Evolutionary conservation across 2,329 filamentous ascomycete genomes (phyloP).

Genomic region (Botrytis pseudocinerea): DNA sequence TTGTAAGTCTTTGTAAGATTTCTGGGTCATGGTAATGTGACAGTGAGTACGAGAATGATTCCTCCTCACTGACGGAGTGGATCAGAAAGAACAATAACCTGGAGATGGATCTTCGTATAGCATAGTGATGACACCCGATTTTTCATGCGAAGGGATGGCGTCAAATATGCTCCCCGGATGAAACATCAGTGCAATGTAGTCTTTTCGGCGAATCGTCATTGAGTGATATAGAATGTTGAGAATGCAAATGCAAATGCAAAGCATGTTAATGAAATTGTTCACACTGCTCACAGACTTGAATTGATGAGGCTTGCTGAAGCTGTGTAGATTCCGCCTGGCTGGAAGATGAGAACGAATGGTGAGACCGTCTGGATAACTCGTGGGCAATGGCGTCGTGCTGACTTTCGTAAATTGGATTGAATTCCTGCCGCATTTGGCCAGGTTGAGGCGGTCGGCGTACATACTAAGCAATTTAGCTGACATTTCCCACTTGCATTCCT

Average conservation of each 20-base stretch:
- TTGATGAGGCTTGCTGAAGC: slow-evolving; percentile 16
- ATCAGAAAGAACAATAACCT: slow-evolving; percentile 12
- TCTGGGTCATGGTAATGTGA: not conserved
- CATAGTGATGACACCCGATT: slow-evolving; percentile 17
- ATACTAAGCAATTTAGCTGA: slow-evolving; percentile 1
- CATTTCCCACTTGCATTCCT: slow-evolving; percentile 17
- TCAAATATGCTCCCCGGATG: slow-evolving; percentile 21
- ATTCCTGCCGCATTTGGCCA: slow-evolving; percentile 17
- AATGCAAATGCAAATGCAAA: slow-evolving; percentile 14
- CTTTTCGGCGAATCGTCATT: slow-evolving; percentile 9
- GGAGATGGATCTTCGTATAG: slow-evolving; percentile 2
- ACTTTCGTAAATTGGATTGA: slow-evolving; percentile 12
- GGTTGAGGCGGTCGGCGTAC: slow-evolving; percentile 12
- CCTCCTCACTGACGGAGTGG: slow-evolving; percentile 15
- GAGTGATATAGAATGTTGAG: not conserved
- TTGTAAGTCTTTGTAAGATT: slow-evolving; percentile 21
- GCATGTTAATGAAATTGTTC: not conserved
- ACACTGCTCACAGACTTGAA: not conserved
- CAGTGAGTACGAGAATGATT: slow-evolving; percentile 21
- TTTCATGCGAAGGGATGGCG: slow-evolving; percentile 16
- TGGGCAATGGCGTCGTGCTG: slow-evolving; percentile 9
- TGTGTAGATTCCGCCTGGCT: not conserved
- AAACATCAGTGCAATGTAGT: slow-evolving; percentile 22
- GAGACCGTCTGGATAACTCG: not conserved
- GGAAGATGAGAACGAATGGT: not conserved